Base-by-base conservation (phyloP, 2,329 filamentous ascomycete species). In the Pseudocercospora cruenta region DNA sequence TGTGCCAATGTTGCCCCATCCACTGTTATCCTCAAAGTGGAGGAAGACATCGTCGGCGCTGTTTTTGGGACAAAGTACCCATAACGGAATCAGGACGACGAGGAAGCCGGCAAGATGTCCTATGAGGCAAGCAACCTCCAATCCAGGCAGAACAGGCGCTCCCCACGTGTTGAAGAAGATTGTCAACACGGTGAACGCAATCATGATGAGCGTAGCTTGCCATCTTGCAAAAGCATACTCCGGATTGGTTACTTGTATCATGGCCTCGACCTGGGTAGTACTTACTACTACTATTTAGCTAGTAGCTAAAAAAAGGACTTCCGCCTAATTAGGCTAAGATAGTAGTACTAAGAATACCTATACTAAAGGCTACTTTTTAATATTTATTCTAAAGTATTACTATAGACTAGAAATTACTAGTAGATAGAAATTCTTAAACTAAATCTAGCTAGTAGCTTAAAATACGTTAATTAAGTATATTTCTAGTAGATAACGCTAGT, bases 91-190 rank as follows among this genome's bases (percentile, higher is more conserved):
- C 39, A 78, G 58, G 24, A 76, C 72, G 14, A 74, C 70, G 55
- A 78, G 59, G 47, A 77, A 78, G 1, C 75, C 77, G 21, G 69
- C 63, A 5, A 74, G 54, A 63, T 78, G 76, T 5, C 71, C 68
- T 43, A 74, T 54, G 43, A 78, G 65, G 54, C 72, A 73, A 5
- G 65, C 62, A 0, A 80, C 81, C 72, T 87, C 84, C 47, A 76
- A 64, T 10, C 58, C 62, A 0, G 72, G 74, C 5, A 76, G 64
- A 2, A 81, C 67, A 26, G 77, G 77, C 3, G 79, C 80, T 36
- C 63, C 70, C 68, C 66, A 71, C 1, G 70, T 71, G 61, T 71
- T 71, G 65, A 71, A 75, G 9, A 73, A 75, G 60, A 77, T 74
- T 12, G 72, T 75, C 39, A 77, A 67, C 66, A 84, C 78, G 19